Base-by-base conservation (phyloP, 495 filamentous ascomycete species). In the Aspergillus heteromorphus region DNA sequence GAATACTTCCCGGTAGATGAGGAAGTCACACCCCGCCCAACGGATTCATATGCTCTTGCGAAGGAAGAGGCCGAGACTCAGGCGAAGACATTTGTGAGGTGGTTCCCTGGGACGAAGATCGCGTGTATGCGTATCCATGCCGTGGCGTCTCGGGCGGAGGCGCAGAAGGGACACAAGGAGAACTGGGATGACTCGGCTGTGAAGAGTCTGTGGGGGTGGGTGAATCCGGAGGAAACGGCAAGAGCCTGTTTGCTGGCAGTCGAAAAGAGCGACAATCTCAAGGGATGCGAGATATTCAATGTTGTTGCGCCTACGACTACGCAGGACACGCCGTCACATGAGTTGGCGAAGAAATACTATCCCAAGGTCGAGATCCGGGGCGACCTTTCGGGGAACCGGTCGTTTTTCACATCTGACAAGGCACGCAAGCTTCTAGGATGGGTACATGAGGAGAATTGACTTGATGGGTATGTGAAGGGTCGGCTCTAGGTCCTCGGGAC, bases 1-100 rank as follows among this genome's bases (percentile, higher is more conserved):
- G 60, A 62, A 36, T 62, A 62, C 38, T 59, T 62, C 47, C 60
- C 60, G 14, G 49, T 62, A 27, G 60, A 62, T n/a, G 60, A 62
- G 48, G 53, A 58, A 11, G 45, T 49, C 2, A 53, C 56, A 5
- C 43, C 52, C 19, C 53, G 43, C 0, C 60, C 60, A 41, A 62
- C 60, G 3, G 60, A 62, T 40, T 29, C 60, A 2, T 59, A 62
- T 43, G 56, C 60, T 2, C 53, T 62, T 1, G 60, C 60, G 0
- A 62, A 62, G 21, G 53, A 55, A 7, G 60, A 62, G 43, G 53
- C 60, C 13, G 60, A 62, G 31, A 10, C 30, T 5, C 60, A 62
- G 49, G 60, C 49, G 18, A 17, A 29, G 14, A 40, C 47, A 4
- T 62, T 62, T 16, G 53, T 38, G 1, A n/a, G 51, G 13, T 62